Evolutionary conservation across 768 basidiomycete genomes (phyloP), one percentile per base, ranked within the genome.

Genomic region (Collybia sp.): DNA sequence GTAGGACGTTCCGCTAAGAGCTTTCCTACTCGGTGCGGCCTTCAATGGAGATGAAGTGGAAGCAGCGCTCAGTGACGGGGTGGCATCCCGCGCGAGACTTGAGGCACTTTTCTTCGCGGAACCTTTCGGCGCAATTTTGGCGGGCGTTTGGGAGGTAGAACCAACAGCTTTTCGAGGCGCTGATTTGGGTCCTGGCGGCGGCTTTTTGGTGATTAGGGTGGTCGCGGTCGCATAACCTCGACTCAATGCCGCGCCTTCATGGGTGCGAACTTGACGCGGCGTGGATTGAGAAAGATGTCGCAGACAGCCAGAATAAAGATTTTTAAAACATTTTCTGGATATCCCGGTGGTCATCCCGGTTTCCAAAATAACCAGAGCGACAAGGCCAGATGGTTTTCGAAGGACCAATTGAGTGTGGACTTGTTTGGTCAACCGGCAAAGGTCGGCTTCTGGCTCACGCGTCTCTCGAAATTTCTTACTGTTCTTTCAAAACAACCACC

Each of bases 401-500:
- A 37, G 13, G 35, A 18, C 58, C 61, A 60, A 45, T 49, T 52
- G 19, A 60, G 59, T 25, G 25, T 25, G 25, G 25, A 8, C 25
- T 25, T 25, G 25, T 25, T 25, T 25, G 25, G 25, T 25, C 25
- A 3, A 44, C 53, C 62, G 59, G 60, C 61, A 58, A 60, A 61
- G 61, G 58, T 58, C 57, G 30, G 6, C 33, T 52, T 54, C 55
- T 57, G 55, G 54, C 46, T 53, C 37, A 46, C 54, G 51, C 50
- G 56, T 54, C 51, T 46, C 32, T 32, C 43, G 20, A 57, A 60
- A 49, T 42, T 59, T 55, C 55, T 46, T 46, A 41, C 46, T 47
- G 31, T 47, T 53, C 55, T 45, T 54, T 56, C 52, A 58, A 64
- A 25, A 25, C 25, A 25, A 3, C 67, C 62, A 66, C 60, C 57